phyloP scores from a whole-genome alignment of 768 basidiomycete genomes.

The Boletus tylopilopsis region DNA sequence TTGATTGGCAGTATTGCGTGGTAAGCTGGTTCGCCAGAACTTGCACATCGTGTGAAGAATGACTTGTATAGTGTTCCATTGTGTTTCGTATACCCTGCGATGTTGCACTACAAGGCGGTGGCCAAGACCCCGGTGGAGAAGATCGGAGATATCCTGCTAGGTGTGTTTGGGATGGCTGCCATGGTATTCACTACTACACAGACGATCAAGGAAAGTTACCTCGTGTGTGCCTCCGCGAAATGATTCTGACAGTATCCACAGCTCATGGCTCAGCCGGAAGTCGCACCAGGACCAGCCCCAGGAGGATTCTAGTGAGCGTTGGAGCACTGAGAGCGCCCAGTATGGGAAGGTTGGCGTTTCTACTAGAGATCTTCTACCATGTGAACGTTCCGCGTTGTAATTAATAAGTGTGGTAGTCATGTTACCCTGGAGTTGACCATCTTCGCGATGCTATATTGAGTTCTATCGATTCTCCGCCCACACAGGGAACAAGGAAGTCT shows the following conservation, averaged over 20 bases:
- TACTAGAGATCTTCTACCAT: constrained; percentile 12
- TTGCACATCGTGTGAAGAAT: constrained; percentile 5
- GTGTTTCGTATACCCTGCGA: constrained; percentile 90
- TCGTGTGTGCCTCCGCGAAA: not conserved
- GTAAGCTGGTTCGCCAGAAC: constrained; percentile 40
- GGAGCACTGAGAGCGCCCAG: not conserved
- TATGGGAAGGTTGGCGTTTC: not conserved
- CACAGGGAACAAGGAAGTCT: constrained; percentile 8
- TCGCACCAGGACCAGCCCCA: constrained; percentile 36
- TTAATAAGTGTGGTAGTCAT: constrained; percentile 12
- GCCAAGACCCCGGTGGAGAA: constrained; percentile 68
- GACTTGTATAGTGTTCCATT: constrained; percentile 67
- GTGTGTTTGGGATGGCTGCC: constrained; percentile 69
- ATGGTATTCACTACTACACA: constrained; percentile 78
- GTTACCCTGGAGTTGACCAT: constrained; percentile 11
- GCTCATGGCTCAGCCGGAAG: constrained; percentile 58
- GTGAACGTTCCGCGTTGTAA: constrained; percentile 9
- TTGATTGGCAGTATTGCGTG: constrained; percentile 94
- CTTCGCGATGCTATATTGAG: constrained; percentile 10
- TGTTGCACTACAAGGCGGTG: constrained; percentile 88
- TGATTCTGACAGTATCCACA: constrained; percentile 25
- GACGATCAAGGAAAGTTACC: constrained; percentile 56
- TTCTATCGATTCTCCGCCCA: constrained; percentile 19
- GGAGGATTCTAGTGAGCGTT: constrained; percentile 28
- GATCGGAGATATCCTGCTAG: constrained; percentile 63